These are phyloP conservation scores for Colletotrichum aenigma DNA, from an alignment of 2,329 filamentous ascomycete genomes.

Conservation along the genomic window DNA sequence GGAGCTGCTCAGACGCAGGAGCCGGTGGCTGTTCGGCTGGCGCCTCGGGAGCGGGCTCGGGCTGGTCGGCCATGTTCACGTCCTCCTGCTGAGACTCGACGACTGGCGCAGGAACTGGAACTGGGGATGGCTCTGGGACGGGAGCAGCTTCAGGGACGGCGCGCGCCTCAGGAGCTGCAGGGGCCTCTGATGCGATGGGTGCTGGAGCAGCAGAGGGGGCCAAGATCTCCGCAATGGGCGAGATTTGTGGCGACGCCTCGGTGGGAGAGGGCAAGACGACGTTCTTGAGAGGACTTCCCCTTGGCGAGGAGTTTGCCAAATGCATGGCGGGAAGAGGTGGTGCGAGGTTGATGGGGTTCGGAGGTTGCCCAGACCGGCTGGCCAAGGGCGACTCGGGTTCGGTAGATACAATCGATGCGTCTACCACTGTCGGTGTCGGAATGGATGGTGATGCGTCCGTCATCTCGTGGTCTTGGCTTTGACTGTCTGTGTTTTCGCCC, in stretches of 20 bases:
- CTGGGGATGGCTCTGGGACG: background rate
- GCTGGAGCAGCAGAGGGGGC: background rate
- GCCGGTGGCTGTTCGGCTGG: background rate
- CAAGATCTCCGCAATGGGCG: constrained; percentile 9
- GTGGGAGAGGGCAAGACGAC: constrained; percentile 52
- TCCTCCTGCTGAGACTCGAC: background rate
- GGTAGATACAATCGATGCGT: constrained; percentile 23
- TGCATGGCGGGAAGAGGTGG: constrained; percentile 31
- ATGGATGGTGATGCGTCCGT: constrained; percentile 34
- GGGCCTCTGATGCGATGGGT: background rate
- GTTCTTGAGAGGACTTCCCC: constrained; percentile 58
- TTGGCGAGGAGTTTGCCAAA: constrained; percentile 30
- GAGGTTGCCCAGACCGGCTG: constrained; percentile 9
- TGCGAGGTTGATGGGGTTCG: constrained; percentile 34
- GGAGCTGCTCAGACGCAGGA: background rate
- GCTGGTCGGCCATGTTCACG: background rate
- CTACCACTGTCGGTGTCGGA: constrained; percentile 25
- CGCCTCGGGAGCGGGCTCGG: background rate
- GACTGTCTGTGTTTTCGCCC: constrained; percentile 33
- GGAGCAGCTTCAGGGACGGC: background rate
- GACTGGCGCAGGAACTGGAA: background rate
- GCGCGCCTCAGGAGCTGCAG: background rate
- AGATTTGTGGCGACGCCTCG: constrained; percentile 31
- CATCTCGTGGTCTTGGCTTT: constrained; percentile 30
- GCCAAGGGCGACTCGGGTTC: constrained; percentile 15